These are phyloP conservation scores for Aciculoconidium aculeatum DNA, from an alignment of 805 yeast genomes.

Conservation along the genomic window DNA sequence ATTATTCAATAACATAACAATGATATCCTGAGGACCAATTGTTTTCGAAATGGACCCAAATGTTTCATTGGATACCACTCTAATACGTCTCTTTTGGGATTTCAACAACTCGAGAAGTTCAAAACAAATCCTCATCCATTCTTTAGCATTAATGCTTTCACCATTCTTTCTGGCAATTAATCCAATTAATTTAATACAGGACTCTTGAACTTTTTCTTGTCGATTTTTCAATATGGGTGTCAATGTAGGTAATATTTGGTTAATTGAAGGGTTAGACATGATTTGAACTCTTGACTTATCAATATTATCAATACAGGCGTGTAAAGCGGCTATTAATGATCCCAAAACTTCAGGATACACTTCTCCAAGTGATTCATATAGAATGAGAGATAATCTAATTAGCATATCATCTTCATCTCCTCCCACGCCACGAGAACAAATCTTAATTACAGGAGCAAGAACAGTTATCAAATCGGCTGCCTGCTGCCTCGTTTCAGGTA, in stretches of 20 bases:
- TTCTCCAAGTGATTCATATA: slow-evolving; percentile 91
- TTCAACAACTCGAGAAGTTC: slow-evolving; percentile 86
- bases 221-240: slow-evolving; percentile 88
- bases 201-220: slow-evolving; percentile 86
- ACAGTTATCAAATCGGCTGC: slow-evolving; percentile 72
- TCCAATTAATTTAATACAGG: slow-evolving; percentile 74
- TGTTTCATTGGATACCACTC: slow-evolving; percentile 82
- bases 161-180: slow-evolving; percentile 75
- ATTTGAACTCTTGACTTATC: slow-evolving; percentile 53
- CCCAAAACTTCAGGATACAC: slow-evolving; percentile 92
- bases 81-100: slow-evolving; percentile 66
- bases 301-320: slow-evolving; percentile 53
- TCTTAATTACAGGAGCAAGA: slow-evolving; percentile 59
- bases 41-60: slow-evolving; percentile 90
- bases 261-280: slow-evolving; percentile 60
- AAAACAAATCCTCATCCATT: slow-evolving; percentile 96
- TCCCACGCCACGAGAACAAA: no score
- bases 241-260: slow-evolving; percentile 77
- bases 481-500: slow-evolving; percentile 71
- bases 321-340: slow-evolving; percentile 68
- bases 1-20: slow-evolving; percentile 77
- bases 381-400: slow-evolving; percentile 62
- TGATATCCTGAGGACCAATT: slow-evolving; percentile 92
- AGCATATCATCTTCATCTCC: slow-evolving; percentile 46
- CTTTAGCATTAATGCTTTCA: slow-evolving; percentile 80